Evolutionary conservation across 1,284 basidiomycete species (phyloP).

Genomic region (Hymenochaete sp.): DNA sequence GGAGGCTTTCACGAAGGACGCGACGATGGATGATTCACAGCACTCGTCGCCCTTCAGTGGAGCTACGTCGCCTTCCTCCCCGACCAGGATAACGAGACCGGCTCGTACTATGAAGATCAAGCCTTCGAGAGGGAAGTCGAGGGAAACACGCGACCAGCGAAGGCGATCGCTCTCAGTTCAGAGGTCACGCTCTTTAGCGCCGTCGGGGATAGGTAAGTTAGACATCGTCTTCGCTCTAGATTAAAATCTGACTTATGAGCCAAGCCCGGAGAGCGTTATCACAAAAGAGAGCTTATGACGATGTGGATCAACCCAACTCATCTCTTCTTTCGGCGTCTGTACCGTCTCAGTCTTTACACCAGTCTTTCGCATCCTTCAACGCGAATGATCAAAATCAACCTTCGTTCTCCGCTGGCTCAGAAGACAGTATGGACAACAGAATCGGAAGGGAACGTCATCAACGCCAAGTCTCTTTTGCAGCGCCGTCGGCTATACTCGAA

Average conservation of each 20-base stretch:
- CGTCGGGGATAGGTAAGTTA: conserved; percentile 56
- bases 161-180: conserved; percentile 26
- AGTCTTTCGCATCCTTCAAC: conserved; percentile 10
- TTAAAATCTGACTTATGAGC: conserved; percentile 23
- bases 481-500: conserved; percentile 14
- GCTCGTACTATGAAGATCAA: conserved; percentile 46
- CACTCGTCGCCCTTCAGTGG: conserved; percentile 8
- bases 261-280: conserved; percentile 63
- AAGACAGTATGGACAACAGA: too few species aligned
- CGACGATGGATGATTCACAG: conserved; percentile 1
- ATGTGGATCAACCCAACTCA: conserved; percentile 34
- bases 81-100: conserved; percentile 38
- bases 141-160: conserved; percentile 55
- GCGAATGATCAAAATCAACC: conserved; percentile 6
- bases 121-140: conserved; percentile 45
- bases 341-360: conserved; percentile 8
- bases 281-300: conserved; percentile 61
- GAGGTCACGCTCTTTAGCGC: conserved; percentile 49
- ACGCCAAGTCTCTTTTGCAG: conserved; percentile 11
- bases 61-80: conserved; percentile 10
- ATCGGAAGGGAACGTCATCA: not conserved
- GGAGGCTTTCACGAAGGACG: conserved; percentile 46
- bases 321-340: not conserved
- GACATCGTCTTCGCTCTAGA: conserved; percentile 3
- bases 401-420: not conserved